Conservation (phyloP, 768 basidiomycete species). For the Cyclocybe cylindracea region DNA sequence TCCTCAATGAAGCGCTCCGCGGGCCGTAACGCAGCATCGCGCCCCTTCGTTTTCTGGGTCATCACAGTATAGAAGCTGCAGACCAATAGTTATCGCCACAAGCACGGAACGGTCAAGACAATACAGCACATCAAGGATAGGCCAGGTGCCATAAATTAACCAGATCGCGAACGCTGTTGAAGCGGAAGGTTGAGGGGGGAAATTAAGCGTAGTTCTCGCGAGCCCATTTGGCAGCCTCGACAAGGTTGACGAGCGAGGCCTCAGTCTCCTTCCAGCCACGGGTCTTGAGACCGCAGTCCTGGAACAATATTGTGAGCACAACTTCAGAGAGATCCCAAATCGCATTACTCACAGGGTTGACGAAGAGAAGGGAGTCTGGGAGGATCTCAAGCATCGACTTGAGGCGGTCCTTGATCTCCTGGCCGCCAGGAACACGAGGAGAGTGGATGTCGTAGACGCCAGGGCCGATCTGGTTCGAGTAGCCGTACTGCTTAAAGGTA, state of each 20-base stretch:
- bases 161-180: constrained; percentile 86
- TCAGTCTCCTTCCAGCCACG: constrained; percentile 99
- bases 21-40: constrained; percentile 36
- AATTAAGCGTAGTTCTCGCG: constrained; percentile 78
- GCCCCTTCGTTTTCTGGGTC: constrained; percentile 24
- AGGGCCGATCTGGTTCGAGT: constrained; percentile 97
- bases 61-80: constrained; percentile 15
- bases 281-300: constrained; percentile 98
- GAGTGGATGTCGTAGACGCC: constrained; percentile 99
- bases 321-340: background rate
- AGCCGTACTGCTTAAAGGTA: constrained; percentile 93
- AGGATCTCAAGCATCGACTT: constrained; percentile 82
- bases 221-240: constrained; percentile 92
- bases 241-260: constrained; percentile 83
- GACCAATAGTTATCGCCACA: constrained; percentile 33
- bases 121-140: constrained; percentile 21
- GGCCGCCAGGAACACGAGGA: constrained; percentile 90
- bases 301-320: constrained; percentile 6
- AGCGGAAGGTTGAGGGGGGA: constrained; percentile 56
- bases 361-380: constrained; percentile 77
- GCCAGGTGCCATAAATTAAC: constrained; percentile 51
- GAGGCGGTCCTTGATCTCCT: constrained; percentile 95
- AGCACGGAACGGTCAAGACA: constrained; percentile 58
- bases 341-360: constrained; percentile 72
- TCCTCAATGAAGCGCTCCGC: constrained; percentile 36